A percentile compares a stretch with the other conserved stretches of the same genome.
phyloP scores from a whole-genome alignment of 176 grass and related monocot species.

The Neostapfia colusana region DNA sequence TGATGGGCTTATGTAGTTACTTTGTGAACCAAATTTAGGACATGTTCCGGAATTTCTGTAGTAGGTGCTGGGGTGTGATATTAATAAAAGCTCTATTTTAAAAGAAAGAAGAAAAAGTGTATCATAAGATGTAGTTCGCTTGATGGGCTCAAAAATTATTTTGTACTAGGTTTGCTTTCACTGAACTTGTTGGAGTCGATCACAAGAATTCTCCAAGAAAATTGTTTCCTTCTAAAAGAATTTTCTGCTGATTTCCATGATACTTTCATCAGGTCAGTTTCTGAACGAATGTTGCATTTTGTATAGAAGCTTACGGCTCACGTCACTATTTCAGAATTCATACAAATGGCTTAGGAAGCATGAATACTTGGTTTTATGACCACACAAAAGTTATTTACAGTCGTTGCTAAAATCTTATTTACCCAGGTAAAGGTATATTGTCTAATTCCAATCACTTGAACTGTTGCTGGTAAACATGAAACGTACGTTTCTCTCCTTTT shows the following conservation, averaged over 20 bases:
- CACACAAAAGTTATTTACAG: neutral
- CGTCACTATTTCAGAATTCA: neutral
- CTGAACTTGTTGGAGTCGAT: slow-evolving; percentile 22
- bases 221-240: slow-evolving; percentile 32
- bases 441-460: slow-evolving; percentile 15
- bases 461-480: slow-evolving; percentile 21
- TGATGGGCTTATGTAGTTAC: slow-evolving; percentile 45
- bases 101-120: no score
- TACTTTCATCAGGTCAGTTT: slow-evolving; percentile 21
- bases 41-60: slow-evolving; percentile 54
- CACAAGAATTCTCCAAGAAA: slow-evolving; percentile 4
- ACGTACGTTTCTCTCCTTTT: slow-evolving; percentile 9
- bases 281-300: neutral
- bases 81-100: slow-evolving; percentile 14
- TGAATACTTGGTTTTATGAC: slow-evolving; percentile 21
- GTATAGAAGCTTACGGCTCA: slow-evolving; percentile 9
- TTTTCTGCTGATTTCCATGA: slow-evolving; percentile 15
- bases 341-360: neutral
- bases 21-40: slow-evolving; percentile 52
- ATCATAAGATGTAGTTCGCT: slow-evolving; percentile 16
- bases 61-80: slow-evolving; percentile 39
- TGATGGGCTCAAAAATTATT: slow-evolving; percentile 18
- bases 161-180: slow-evolving; percentile 3
- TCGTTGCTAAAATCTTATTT: slow-evolving; percentile 9
- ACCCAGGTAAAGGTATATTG: neutral